Evolutionary conservation across 1,284 basidiomycete genomes (phyloP).

Genomic region (Cryptococcus jaspeensis): DNA sequence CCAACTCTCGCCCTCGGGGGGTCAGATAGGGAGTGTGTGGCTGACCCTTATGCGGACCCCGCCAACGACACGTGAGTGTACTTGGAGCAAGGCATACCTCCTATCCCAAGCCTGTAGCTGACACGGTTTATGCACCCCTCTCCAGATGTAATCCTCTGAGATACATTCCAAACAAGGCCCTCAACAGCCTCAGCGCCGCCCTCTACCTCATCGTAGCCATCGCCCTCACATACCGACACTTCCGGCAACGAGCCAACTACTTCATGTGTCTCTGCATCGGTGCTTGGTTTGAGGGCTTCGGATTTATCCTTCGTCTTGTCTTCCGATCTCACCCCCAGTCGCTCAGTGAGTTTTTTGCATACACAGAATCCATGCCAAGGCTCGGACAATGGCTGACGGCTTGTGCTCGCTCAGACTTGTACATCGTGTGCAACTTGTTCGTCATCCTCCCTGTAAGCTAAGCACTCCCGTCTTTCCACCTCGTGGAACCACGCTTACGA

Average conservation of each 20-base stretch:
- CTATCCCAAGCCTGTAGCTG: too few species aligned
- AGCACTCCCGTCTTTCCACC: neutral
- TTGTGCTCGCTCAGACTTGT: conserved; percentile 48
- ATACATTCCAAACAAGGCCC: conserved; percentile 62
- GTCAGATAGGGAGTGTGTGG: too few species aligned
- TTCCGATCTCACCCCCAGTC: conserved; percentile 35
- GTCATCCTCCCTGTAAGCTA: conserved; percentile 63
- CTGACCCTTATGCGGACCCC: conserved; percentile 3
- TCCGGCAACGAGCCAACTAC: conserved; percentile 58
- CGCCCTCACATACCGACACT: conserved; percentile 56
- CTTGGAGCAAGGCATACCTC: too few species aligned
- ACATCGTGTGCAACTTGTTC: conserved; percentile 61
- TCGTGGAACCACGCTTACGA: too few species aligned
- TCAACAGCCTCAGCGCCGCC: conserved; percentile 59
- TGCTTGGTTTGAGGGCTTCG: conserved; percentile 57
- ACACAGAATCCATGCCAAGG: too few species aligned
- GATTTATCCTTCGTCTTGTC: conserved; percentile 46
- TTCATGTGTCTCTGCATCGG: conserved; percentile 67
- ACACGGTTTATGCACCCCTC: neutral
- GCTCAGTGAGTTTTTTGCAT: conserved; percentile 31
- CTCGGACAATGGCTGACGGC: neutral
- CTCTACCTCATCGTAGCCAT: conserved; percentile 58
- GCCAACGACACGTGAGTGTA: conserved; percentile 3
- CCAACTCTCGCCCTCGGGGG: too few species aligned
- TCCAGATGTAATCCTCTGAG: conserved; percentile 48